phyloP scores from a whole-genome alignment of 371 early-diverging fungal genomes.

The Chytridium lagenaria region DNA sequence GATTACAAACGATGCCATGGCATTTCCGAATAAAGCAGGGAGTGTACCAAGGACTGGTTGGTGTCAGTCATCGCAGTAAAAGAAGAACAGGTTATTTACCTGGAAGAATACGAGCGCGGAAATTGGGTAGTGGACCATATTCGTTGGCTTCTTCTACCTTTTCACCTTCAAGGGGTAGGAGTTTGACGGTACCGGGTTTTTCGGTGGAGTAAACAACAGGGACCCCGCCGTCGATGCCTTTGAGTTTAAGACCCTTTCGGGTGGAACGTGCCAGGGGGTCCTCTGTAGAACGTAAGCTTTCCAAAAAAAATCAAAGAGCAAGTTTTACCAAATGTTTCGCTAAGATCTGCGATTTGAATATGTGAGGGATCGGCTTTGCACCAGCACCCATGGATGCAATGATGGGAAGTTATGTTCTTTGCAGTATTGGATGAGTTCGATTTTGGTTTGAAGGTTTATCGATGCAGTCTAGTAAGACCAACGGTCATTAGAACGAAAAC shows the following conservation, averaged over 20 bases:
- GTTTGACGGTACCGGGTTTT: constrained; percentile 82
- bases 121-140: constrained; percentile 87
- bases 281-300: constrained; percentile 60
- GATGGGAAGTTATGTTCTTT: constrained; percentile 67
- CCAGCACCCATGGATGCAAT: constrained; percentile 95
- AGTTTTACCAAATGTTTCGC: constrained; percentile 80
- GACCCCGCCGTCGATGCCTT: constrained; percentile 75
- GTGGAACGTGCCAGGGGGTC: constrained; percentile 91
- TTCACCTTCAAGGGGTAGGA: constrained; percentile 70
- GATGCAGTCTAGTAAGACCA: constrained; percentile 93
- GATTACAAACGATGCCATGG: constrained; percentile 86
- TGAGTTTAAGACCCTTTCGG: constrained; percentile 71
- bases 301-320: not conserved
- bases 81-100: constrained; percentile 16
- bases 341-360: constrained; percentile 93
- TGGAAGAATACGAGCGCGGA: constrained; percentile 66
- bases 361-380: constrained; percentile 93
- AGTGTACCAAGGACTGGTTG: constrained; percentile 80
- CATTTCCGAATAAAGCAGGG: constrained; percentile 92
- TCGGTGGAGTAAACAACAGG: constrained; percentile 93
- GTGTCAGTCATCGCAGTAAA: constrained; percentile 11
- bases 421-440: constrained; percentile 88
- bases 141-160: constrained; percentile 84
- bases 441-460: constrained; percentile 94
- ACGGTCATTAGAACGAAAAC: not conserved